Base-by-base conservation (phyloP, 495 filamentous ascomycete species). In the Penicillium soppii region DNA sequence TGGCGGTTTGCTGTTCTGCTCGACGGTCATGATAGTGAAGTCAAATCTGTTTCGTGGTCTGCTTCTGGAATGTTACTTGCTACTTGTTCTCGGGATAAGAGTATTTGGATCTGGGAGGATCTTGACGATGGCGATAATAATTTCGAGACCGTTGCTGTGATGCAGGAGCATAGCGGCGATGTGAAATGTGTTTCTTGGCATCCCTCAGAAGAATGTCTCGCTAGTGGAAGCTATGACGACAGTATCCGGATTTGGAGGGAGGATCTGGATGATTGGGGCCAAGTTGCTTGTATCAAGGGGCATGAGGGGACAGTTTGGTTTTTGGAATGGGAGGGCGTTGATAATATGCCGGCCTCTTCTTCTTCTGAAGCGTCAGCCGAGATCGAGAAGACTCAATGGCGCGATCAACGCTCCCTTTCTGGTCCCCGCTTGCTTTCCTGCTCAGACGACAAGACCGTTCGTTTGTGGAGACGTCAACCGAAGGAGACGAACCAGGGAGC, bases 31-130 rank as follows among this genome's bases (percentile, higher is more conserved):
- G 92, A 97, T 40, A 89, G 86, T 46, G 94, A 98, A 66, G 85
- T 98, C 59, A 98, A 98, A 64, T 81, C 77, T 21, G 81, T 96
- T 2, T 80, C 87, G 12, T 98, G 89, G 82, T 87, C 83, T 2
- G 80, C 90, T 0, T 85, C 83, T 1, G 90, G 91, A 0, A 84
- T 87, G 66, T 82, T 87, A 48, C 81, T 98, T 4, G 94, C 94
- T 5, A 96, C 92, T 0, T 97, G 91, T 63, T 85, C 82, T 19
- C 78, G 94, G 9, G 94, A 98, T 67, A 97, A 97, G 72, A 86
- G 82, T 19, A 89, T 98, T n/a, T 98, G 94, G 94, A 87, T 98
- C 42, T 98, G 94, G 94, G 94, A 98, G 68, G 92, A 96, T 63
- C 78, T 97, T 3, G 68, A 73, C 16, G 84, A 84, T 29, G 88